Evolutionary conservation across 1,284 basidiomycete species (phyloP).

Genomic region (Chalciporus sp.): DNA sequence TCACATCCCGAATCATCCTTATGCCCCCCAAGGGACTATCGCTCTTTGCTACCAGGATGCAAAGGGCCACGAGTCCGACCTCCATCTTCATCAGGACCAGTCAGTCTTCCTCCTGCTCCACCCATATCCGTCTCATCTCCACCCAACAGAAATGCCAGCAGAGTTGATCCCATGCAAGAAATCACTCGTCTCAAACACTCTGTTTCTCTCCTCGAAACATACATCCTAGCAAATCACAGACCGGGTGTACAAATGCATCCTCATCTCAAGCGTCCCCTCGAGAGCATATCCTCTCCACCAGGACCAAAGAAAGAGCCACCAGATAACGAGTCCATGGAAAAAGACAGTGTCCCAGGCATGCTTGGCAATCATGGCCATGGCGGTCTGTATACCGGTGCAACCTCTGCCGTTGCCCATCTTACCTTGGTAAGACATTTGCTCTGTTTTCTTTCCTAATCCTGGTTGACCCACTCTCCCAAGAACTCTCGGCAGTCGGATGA

Average conservation of each 20-base stretch:
- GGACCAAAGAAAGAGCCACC: slow-evolving; percentile 54
- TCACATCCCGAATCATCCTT: neutral
- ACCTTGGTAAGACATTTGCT: slow-evolving; percentile 48
- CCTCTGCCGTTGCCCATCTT: slow-evolving; percentile 68
- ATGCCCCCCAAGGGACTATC: slow-evolving; percentile 55
- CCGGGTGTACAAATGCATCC: slow-evolving; percentile 23
- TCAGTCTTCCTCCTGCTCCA: slow-evolving; percentile 33
- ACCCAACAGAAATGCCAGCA: slow-evolving; percentile 44
- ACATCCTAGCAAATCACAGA: slow-evolving; percentile 58
- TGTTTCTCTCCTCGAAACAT: slow-evolving; percentile 69
- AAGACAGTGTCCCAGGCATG: slow-evolving; percentile 59
- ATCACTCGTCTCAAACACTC: slow-evolving; percentile 74
- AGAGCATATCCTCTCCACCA: slow-evolving; percentile 35
- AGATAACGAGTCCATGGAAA: slow-evolving; percentile 50
- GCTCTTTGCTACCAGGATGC: slow-evolving; percentile 76
- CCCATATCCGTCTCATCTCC: slow-evolving; percentile 15
- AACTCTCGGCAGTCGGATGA: slow-evolving; percentile 53
- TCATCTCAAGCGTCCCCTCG: slow-evolving; percentile 38
- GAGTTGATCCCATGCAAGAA: slow-evolving; percentile 72
- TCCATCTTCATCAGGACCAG: slow-evolving; percentile 59
- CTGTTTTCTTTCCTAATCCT: slow-evolving; percentile 7
- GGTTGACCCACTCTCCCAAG: slow-evolving; percentile 30
- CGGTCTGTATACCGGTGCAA: slow-evolving; percentile 73
- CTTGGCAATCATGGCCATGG: slow-evolving; percentile 62
- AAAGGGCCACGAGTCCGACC: slow-evolving; percentile 53